These are phyloP conservation scores for Fusarium lateritium DNA, from an alignment of 2,329 filamentous ascomycete genomes.

Conservation along the genomic window DNA sequence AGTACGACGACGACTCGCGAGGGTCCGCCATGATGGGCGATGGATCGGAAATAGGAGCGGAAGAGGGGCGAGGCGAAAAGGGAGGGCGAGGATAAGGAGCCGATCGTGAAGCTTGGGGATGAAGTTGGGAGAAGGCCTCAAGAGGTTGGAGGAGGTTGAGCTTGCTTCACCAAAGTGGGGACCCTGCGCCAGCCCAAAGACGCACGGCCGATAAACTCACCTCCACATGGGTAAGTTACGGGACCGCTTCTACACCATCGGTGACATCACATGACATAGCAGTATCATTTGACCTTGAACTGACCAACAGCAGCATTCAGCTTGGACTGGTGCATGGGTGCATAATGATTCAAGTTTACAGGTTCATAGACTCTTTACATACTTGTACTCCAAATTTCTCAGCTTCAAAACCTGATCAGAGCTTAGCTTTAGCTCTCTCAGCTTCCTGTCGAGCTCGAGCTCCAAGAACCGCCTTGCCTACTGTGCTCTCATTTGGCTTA, in stretches of 20 bases:
- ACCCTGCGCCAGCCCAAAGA: conserved; percentile 48
- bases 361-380: background rate
- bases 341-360: background rate
- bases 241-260: conserved; percentile 25
- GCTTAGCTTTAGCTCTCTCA: conserved; percentile 39
- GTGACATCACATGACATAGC: conserved; percentile 60
- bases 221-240: conserved; percentile 21
- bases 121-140: conserved; percentile 47
- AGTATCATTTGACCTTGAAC: conserved; percentile 3
- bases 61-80: conserved; percentile 25
- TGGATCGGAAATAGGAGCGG: conserved; percentile 39
- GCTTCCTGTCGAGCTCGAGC: conserved; percentile 56
- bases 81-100: conserved; percentile 38
- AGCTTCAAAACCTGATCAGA: background rate
- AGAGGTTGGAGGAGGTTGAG: conserved; percentile 59
- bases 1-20: conserved; percentile 72
- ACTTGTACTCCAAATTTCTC: background rate
- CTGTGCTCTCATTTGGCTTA: conserved; percentile 74
- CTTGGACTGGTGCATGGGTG: background rate
- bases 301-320: background rate
- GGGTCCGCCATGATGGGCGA: conserved; percentile 67
- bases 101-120: conserved; percentile 43
- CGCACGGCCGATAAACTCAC: conserved; percentile 48
- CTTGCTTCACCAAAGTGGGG: conserved; percentile 58
- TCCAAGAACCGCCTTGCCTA: conserved; percentile 75